phyloP scores from a whole-genome alignment of 176 grass and related monocot species.

The Tillandsia leiboldiana region DNA sequence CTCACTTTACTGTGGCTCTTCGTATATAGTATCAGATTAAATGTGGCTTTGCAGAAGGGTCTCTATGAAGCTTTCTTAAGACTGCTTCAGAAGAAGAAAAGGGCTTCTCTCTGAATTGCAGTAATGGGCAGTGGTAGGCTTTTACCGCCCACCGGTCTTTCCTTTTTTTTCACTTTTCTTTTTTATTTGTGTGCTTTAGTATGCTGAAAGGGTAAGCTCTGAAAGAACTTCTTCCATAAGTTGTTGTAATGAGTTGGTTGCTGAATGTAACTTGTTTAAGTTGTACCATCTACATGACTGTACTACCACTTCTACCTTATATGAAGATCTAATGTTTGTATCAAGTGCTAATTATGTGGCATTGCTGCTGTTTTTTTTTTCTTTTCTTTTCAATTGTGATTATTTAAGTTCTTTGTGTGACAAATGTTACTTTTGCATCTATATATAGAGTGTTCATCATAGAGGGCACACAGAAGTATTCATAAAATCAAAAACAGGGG shows the following conservation, averaged over 20 bases:
- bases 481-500: too few relatives aligned
- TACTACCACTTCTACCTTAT: too few relatives aligned
- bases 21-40: conserved; percentile 2
- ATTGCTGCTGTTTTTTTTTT: too few relatives aligned
- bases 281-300: not conserved
- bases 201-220: conserved; percentile 1
- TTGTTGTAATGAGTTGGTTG: not conserved
- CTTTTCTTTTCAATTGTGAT: too few relatives aligned
- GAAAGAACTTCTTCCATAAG: not conserved
- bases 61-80: not conserved
- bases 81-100: conserved; percentile 14
- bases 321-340: too few relatives aligned
- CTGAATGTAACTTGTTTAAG: not conserved
- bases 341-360: too few relatives aligned
- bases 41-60: not conserved
- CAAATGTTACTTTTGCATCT: too few relatives aligned
- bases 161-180: not conserved
- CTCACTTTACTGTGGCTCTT: conserved; percentile 25
- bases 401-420: too few relatives aligned
- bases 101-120: conserved; percentile 6
- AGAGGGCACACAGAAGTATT: too few relatives aligned
- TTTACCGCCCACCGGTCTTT: conserved; percentile 15
- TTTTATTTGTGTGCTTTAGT: conserved; percentile 9
- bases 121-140: conserved; percentile 23
- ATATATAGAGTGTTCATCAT: too few relatives aligned